Evolutionary conservation across 371 early-diverging fungal species (phyloP), one percentile per base, ranked within the genome.

Genomic region (Nematocida ironsii): DNA sequence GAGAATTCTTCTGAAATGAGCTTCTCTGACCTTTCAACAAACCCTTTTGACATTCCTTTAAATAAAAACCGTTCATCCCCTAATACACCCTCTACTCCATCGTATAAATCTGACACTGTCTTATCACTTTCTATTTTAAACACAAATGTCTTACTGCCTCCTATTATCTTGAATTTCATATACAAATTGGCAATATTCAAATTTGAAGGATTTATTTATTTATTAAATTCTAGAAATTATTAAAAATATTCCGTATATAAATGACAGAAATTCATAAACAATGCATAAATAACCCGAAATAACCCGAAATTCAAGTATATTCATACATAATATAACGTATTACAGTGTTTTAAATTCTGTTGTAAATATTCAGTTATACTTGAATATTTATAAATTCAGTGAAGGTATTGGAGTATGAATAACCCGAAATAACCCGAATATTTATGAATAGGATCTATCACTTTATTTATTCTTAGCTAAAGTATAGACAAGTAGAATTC

Each of bases 121-220:
- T 18, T 33, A 4, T 6, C 40, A 6, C 45, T 56, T 11, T 50
- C 61, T 60, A 67, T 42, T 27, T 78, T 60, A 40, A 33, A 78
- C 6, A 78, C 55, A 78, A 78, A 78, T 45, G 80, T 71, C 48
- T 6, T 20, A 6, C 11, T 27, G 9, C 60, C 80, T 18, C 58
- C 66, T 57, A 78, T 54, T 13, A 68, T 56, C 39, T 78, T 78
- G 20, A 78, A 42, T 23, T 39, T 18, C 80, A 78, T 72, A 54
- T 20, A 74, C n/a, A 70, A 68, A 66, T 66, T 33, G 2, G 33
- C 2, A 33, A 33, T 33, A 33, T 33, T 33, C 13, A 27, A 61
- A 61, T 27, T 61, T 20, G 33, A 33, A 33, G 33, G 33, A 54
- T 54, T 54, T 54, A 54, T 54, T 16, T 20, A 18, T 54, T 54